Evolutionary conservation across 73 alveolate species (phyloP).

Genomic region (Breviolum minutum): DNA sequence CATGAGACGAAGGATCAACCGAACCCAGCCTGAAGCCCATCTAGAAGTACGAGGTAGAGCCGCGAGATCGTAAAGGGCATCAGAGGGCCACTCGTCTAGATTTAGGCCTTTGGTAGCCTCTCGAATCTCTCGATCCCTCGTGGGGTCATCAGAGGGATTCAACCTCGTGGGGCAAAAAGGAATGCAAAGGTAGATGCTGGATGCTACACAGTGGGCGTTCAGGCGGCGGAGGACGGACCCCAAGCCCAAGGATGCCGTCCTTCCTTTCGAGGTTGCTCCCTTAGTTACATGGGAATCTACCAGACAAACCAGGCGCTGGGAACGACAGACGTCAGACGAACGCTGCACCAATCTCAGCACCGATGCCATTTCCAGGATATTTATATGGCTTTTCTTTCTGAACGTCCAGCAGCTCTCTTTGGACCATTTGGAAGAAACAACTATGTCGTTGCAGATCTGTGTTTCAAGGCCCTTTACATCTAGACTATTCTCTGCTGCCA

Average conservation of each 20-base stretch:
- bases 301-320: background rate
- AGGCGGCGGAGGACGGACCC: background rate
- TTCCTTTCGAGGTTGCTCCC: background rate
- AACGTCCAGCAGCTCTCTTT: background rate
- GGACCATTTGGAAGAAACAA: background rate
- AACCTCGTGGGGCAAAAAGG: background rate
- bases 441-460: background rate
- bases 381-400: background rate
- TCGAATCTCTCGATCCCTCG: background rate
- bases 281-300: background rate
- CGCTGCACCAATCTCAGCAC: background rate
- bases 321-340: background rate
- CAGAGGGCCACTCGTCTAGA: background rate
- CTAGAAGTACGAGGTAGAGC: no score
- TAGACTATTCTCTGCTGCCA: no score
- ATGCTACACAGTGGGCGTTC: background rate
- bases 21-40: no score
- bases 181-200: background rate
- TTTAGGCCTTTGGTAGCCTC: no score
- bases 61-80: background rate
- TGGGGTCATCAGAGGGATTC: background rate
- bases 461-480: background rate
- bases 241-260: background rate
- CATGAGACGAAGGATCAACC: no score
- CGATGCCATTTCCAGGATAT: background rate